A percentile compares a stretch with the other conserved stretches of the same genome.
Evolutionary conservation across 2,329 filamentous ascomycete genomes (phyloP).

Genomic region (Passalora sequoiae): DNA sequence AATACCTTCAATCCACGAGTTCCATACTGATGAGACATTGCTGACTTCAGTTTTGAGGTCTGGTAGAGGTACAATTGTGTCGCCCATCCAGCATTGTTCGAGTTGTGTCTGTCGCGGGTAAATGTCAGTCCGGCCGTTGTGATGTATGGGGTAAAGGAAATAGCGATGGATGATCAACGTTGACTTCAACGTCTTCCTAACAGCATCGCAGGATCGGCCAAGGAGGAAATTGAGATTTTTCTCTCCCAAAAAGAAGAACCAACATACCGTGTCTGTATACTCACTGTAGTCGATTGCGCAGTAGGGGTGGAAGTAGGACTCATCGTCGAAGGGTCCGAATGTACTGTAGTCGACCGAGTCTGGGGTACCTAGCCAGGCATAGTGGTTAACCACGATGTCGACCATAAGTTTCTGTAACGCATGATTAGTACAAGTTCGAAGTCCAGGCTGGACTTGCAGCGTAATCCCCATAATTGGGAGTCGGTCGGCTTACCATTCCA

Average conservation of each 20-base stretch:
- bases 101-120: conserved; percentile 27
- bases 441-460: background rate
- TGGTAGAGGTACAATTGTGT: conserved; percentile 53
- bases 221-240: no score
- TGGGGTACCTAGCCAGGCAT: conserved; percentile 32
- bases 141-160: background rate
- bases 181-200: no score
- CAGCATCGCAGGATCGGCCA: no score
- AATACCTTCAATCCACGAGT: conserved; percentile 56
- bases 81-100: conserved; percentile 51
- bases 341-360: conserved; percentile 29
- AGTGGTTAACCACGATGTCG: conserved; percentile 37
- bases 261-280: no score
- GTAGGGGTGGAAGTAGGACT: conserved; percentile 46
- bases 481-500: conserved; percentile 32
- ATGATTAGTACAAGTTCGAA: conserved; percentile 8
- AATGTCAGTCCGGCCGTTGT: background rate
- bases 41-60: conserved; percentile 55
- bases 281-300: conserved; percentile 55
- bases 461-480: no score
- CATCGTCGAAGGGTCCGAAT: conserved; percentile 39
- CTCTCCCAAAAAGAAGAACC: no score
- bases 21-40: conserved; percentile 48
- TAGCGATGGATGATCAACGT: background rate
- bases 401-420: conserved; percentile 35